A percentile compares a stretch with the other conserved stretches of the same genome.
phyloP scores from a whole-genome alignment of 805 yeast species.

The Hemisphaericaspora nanyangensis region DNA sequence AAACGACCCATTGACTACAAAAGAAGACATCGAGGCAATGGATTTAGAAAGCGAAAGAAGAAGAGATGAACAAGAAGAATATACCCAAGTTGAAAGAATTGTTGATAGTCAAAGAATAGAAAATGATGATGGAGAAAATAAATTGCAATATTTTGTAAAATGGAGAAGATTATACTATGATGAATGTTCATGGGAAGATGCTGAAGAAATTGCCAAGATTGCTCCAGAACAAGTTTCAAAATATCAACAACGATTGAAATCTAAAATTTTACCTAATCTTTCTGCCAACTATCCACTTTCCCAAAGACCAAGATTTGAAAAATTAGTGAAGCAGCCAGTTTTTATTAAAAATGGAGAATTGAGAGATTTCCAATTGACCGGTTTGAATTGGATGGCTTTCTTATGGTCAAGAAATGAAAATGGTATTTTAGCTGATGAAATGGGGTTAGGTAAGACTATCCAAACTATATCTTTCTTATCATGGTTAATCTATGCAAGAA shows the following conservation, averaged over 20 bases:
- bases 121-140: conserved; percentile 59
- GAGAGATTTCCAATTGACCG: conserved; percentile 96
- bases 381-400: conserved; percentile 99
- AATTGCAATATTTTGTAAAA: conserved; percentile 79
- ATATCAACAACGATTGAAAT: conserved; percentile 75
- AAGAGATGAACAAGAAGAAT: conserved; percentile 80
- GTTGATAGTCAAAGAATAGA: conserved; percentile 77
- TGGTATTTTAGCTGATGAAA: conserved; percentile 96
- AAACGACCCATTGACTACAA: conserved; percentile 74
- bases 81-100: conserved; percentile 82
- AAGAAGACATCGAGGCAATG: conserved; percentile 91
- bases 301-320: conserved; percentile 84
- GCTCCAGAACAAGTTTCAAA: conserved; percentile 82
- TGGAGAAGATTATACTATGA: conserved; percentile 94
- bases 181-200: conserved; percentile 96
- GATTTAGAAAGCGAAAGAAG: conserved; percentile 85
- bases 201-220: conserved; percentile 75
- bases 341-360: conserved; percentile 88
- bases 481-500: conserved; percentile 91
- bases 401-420: conserved; percentile 97
- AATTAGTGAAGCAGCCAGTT: conserved; percentile 78
- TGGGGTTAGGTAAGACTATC: conserved; percentile 98
- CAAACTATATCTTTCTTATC: conserved; percentile 93
- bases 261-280: conserved; percentile 78
- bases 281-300: conserved; percentile 70